A percentile compares a stretch with the other conserved stretches of the same genome.
phyloP scores from a whole-genome alignment of 768 basidiomycete species.

The Calocybe indica region DNA sequence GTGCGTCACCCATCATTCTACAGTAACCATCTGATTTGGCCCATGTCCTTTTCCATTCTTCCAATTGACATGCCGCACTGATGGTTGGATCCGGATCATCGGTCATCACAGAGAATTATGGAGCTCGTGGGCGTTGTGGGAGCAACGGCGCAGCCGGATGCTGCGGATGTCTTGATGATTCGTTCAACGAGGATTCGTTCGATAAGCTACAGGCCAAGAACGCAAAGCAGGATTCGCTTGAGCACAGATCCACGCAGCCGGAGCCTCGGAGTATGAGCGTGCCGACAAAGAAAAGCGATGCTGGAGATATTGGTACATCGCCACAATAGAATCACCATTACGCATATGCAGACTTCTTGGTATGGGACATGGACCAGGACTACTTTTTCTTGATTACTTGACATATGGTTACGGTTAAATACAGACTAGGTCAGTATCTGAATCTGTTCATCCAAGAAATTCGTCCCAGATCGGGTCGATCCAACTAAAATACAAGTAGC shows the following conservation, averaged over 20 bases:
- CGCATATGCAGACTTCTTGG: no score
- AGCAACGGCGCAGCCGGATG: conserved; percentile 29
- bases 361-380: no score
- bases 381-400: neutral
- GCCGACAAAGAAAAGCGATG: neutral
- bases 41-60: no score
- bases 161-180: conserved; percentile 37
- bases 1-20: conserved; percentile 7
- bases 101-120: conserved; percentile 19
- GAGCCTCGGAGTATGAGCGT: conserved; percentile 19
- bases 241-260: conserved; percentile 16
- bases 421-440: conserved; percentile 10
- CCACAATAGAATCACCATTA: no score
- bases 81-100: neutral
- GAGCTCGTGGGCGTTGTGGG: conserved; percentile 25
- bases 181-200: conserved; percentile 41
- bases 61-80: no score
- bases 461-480: conserved; percentile 8
- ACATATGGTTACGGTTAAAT: neutral
- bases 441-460: no score
- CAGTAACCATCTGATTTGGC: neutral
- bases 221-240: neutral
- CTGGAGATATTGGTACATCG: no score
- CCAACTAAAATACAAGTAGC: no score
- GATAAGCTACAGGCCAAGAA: conserved; percentile 15